Evolutionary conservation across 371 early-diverging fungal genomes (phyloP), one percentile per base, ranked within the genome.

Genomic region (Mortierella sp.): DNA sequence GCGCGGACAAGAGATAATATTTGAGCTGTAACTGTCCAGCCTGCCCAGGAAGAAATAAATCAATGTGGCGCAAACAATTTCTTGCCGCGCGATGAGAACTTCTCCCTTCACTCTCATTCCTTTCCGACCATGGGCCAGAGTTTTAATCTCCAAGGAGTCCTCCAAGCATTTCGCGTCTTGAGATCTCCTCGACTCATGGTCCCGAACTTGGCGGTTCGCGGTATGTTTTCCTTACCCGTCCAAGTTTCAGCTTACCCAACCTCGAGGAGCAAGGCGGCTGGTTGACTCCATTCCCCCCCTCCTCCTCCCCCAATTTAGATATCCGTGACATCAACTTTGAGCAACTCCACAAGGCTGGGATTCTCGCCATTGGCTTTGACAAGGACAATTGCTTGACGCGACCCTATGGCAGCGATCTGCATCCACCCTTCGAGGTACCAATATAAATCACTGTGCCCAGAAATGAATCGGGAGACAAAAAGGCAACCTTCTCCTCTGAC

Each of bases 321-420:
- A 85, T 95, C 46, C 86, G 92, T 2, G 59, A 79, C 23, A 86
- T 96, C 27, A 82, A 90, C 50, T 95, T 87, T 80, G 68, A 56
- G 2, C 69, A 79, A 12, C 80, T 96, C 43, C 83, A 85, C 51
- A 62, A 68, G 5, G 27, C 68, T 0, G 93, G 94, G 16, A 85
- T 95, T 58, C 67, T 80, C 19, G 89, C 85, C 18, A 80, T 94
- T 39, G 91, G 83, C 0, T 97, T 96, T 78, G 98, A 97, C 81
- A 97, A 97, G 80, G 98, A 97, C 72, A 97, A 97, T 81, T 94
- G 95, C 38, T 74, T 97, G 19, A 95, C 97, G 0, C 88, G 88
- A 16, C 98, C 98, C 2, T 96, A 97, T 71, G 83, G 80, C 24
- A 60, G 83, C 46, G 66, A 84, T 0, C 81, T 95, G 10, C 82